A percentile compares a stretch with the other conserved stretches of the same genome.
phyloP scores from a whole-genome alignment of 805 yeast species.

The Sugiyamaella chiloensis region DNA sequence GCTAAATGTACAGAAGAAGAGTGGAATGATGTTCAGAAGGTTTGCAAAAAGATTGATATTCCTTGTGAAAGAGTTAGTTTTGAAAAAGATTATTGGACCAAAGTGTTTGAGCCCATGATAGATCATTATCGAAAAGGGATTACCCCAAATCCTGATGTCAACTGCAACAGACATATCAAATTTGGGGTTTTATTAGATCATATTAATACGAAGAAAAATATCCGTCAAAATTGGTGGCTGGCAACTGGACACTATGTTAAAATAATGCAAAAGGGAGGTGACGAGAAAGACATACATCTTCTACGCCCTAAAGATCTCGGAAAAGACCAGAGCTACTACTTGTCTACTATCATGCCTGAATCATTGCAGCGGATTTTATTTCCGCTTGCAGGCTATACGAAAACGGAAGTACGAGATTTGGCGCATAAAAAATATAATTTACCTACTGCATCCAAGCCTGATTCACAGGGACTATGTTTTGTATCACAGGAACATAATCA shows the following conservation, averaged over 20 bases:
- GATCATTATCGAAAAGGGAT: constrained; percentile 62
- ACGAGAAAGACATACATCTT: constrained; percentile 41
- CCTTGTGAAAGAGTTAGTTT: constrained; percentile 76
- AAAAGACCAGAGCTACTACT: constrained; percentile 90
- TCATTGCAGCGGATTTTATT: constrained; percentile 53
- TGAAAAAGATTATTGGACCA: constrained; percentile 88
- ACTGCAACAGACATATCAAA: constrained; percentile 80
- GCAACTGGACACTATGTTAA: constrained; percentile 64
- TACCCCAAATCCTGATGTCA: constrained; percentile 94
- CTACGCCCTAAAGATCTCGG: constrained; percentile 53
- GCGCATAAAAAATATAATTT: constrained; percentile 52
- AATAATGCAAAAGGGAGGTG: constrained; percentile 23
- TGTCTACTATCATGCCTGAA: constrained; percentile 58
- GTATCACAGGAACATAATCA: constrained; percentile 63
- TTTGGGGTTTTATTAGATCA: constrained; percentile 74
- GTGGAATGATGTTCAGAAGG: constrained; percentile 77
- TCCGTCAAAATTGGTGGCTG: constrained; percentile 59
- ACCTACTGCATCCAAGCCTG: constrained; percentile 74
- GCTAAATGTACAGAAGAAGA: constrained; percentile 78
- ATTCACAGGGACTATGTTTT: constrained; percentile 93
- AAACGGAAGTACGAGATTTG: constrained; percentile 67
- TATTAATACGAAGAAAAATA: constrained; percentile 1
- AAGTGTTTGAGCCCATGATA: constrained; percentile 91
- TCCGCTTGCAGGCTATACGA: constrained; percentile 77
- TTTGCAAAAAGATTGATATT: constrained; percentile 58